Percentiles rank a stretch among this genome's conserved stretches.
Evolutionary conservation across 108 stramenopile species (phyloP).

Genomic region (Poteriospumella lacustris): DNA sequence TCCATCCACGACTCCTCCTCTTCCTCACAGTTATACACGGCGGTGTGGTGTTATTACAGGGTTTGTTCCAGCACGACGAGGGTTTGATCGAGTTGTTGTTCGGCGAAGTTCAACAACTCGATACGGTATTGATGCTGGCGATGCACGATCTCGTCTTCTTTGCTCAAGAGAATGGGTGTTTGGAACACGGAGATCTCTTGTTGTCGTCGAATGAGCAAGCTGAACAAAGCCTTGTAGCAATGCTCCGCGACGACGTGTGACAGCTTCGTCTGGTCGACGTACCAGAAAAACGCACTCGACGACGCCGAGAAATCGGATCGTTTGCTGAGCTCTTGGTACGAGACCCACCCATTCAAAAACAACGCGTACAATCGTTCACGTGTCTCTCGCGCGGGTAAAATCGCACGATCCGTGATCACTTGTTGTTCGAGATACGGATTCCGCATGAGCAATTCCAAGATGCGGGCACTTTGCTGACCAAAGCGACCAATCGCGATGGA

Average conservation of each 20-base stretch:
- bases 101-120: no score
- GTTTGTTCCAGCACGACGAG: no score
- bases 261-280: not conserved
- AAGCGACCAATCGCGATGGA: not conserved
- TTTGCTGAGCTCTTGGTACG: constrained; percentile 9
- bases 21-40: no score
- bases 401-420: not conserved
- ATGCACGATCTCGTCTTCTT: no score
- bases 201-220: not conserved
- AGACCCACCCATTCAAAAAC: not conserved
- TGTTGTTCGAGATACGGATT: constrained; percentile 22
- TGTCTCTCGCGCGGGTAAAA: constrained; percentile 10
- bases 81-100: no score
- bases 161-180: no score
- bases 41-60: no score
- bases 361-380: constrained; percentile 11
- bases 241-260: not conserved
- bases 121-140: no score
- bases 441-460: not conserved
- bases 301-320: not conserved
- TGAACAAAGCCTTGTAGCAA: not conserved
- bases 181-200: no score
- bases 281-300: constrained; percentile 1
- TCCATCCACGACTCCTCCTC: no score
- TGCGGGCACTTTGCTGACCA: not conserved